phyloP scores from a whole-genome alignment of 345 rosid species.

The Lepidium africanum region DNA sequence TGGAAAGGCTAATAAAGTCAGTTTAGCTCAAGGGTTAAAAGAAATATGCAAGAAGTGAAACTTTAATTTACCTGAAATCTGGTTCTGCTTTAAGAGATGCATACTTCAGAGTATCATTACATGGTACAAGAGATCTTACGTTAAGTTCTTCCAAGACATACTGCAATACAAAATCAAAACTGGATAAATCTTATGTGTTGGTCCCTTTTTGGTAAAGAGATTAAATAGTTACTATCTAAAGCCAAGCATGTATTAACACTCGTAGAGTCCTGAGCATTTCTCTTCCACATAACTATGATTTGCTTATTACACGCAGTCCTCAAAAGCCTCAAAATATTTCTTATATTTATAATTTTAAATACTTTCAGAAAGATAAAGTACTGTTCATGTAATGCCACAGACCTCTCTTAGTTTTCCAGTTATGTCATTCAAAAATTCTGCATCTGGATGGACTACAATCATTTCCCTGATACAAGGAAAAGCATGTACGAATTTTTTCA shows the following conservation, averaged over 20 bases:
- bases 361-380: not conserved
- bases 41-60: not conserved
- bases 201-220: not conserved
- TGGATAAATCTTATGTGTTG: not conserved
- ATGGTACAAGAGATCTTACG: constrained; percentile 67
- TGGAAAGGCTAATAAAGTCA: not conserved
- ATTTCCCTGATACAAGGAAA: constrained; percentile 57
- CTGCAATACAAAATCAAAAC: constrained; percentile 39
- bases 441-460: constrained; percentile 86
- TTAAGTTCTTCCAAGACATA: constrained; percentile 94
- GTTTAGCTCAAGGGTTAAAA: not conserved
- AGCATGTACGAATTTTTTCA: not conserved
- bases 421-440: constrained; percentile 82
- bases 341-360: not conserved
- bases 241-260: not conserved
- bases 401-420: constrained; percentile 90
- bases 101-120: constrained; percentile 77
- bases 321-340: not conserved
- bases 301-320: not conserved
- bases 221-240: not conserved
- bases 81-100: constrained; percentile 92
- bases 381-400: constrained; percentile 13
- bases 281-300: constrained; percentile 1
- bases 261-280: not conserved
- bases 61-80: constrained; percentile 69